A percentile compares a stretch with the other conserved stretches of the same genome.
Evolutionary conservation across 805 yeast species (phyloP).

Genomic region (Vanderwaltozyma polyspora): DNA sequence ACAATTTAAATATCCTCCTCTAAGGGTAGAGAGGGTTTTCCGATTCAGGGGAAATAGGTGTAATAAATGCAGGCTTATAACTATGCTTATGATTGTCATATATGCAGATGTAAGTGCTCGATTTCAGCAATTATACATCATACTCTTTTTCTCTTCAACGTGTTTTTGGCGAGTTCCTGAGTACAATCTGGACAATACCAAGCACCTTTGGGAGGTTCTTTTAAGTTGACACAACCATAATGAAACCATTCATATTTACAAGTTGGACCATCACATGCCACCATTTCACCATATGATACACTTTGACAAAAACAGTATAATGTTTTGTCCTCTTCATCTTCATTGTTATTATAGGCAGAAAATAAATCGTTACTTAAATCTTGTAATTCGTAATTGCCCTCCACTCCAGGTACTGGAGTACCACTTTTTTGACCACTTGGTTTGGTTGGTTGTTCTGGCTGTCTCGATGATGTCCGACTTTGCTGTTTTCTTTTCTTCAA

Average conservation of each 20-base stretch:
- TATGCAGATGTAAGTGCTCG: too few relatives aligned
- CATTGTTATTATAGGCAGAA: conserved; percentile 17
- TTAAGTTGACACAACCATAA: conserved; percentile 85
- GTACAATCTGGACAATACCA: conserved; percentile 91
- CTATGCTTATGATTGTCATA: too few relatives aligned
- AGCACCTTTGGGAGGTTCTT: conserved; percentile 78
- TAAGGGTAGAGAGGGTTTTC: too few relatives aligned
- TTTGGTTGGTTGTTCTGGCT: not conserved
- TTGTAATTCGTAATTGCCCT: conserved; percentile 10
- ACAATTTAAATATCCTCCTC: too few relatives aligned
- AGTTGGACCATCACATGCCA: conserved; percentile 85
- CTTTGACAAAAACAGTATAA: conserved; percentile 87
- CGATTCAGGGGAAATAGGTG: too few relatives aligned
- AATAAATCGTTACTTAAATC: conserved; percentile 26
- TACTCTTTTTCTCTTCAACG: conserved; percentile 17
- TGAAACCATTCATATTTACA: conserved; percentile 95
- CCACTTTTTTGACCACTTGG: conserved; percentile 1
- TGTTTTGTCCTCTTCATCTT: conserved; percentile 48
- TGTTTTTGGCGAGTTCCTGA: conserved; percentile 27
- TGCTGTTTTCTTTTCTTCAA: conserved; percentile 17
- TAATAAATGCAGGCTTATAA: too few relatives aligned
- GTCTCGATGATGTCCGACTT: conserved; percentile 6
- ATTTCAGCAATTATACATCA: too few relatives aligned
- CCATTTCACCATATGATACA: conserved; percentile 91
- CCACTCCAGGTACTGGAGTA: conserved; percentile 2